Percentiles rank a stretch among this genome's conserved stretches.
Conservation (phyloP, 768 basidiomycete species). For the Kwoniella bestiolae region DNA sequence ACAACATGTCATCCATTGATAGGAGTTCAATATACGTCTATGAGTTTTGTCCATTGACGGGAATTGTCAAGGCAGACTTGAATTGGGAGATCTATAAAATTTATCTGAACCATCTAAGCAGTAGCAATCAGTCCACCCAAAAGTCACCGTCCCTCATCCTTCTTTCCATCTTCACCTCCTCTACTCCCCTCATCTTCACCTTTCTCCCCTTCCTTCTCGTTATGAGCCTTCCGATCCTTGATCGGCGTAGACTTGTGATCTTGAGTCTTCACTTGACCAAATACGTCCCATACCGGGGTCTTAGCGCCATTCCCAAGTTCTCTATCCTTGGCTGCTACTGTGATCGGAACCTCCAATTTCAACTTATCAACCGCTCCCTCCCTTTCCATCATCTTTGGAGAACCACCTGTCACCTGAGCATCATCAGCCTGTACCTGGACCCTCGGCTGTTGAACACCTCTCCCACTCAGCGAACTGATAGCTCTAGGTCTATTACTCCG, state of each 20-base stretch:
- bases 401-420: neutral
- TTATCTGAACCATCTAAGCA: no score
- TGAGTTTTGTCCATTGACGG: no score
- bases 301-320: neutral
- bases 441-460: neutral
- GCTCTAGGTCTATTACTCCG: conserved; percentile 25
- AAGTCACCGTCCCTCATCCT: neutral
- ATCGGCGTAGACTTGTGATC: neutral
- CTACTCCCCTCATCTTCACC: neutral
- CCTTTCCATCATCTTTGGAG: neutral
- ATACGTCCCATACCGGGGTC: conserved; percentile 36
- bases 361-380: no score
- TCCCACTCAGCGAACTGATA: conserved; percentile 10
- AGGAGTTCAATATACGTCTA: no score
- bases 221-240: neutral
- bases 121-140: no score
- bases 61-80: no score
- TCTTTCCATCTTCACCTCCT: neutral
- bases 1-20: no score
- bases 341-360: neutral
- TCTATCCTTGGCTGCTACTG: neutral
- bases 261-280: conserved; percentile 24
- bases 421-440: neutral
- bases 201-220: neutral
- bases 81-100: no score